These are phyloP conservation scores for Prunella vulgaris DNA, from an alignment of 257 asterid genomes.

Conservation along the genomic window DNA sequence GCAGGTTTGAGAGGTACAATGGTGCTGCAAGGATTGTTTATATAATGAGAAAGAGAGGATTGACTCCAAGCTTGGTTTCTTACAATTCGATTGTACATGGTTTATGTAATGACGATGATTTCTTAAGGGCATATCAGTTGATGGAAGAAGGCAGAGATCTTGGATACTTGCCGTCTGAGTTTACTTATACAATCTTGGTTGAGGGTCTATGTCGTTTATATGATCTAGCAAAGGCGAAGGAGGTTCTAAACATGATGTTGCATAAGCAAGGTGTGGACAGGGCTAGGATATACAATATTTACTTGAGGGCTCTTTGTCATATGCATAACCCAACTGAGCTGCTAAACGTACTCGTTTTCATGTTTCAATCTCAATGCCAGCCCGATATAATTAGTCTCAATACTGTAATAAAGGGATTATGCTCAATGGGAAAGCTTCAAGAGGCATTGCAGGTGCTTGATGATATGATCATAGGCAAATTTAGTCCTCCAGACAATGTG, in stretches of 20 bases:
- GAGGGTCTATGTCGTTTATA: conserved; percentile 60
- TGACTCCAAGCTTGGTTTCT: conserved; percentile 50
- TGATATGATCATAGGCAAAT: conserved; percentile 71
- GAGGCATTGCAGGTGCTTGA: conserved; percentile 62
- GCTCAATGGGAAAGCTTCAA: conserved; percentile 61
- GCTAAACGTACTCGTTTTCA: conserved; percentile 61
- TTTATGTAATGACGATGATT: conserved; percentile 60
- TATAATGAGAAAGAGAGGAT: conserved; percentile 76
- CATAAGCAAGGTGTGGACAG: conserved; percentile 35
- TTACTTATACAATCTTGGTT: conserved; percentile 64
- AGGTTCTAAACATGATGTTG: conserved; percentile 58
- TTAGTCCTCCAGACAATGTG: conserved; percentile 72
- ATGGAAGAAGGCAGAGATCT: conserved; percentile 61
- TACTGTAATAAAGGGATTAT: conserved; percentile 75
- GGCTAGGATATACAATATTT: conserved; percentile 76
- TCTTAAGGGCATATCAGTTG: conserved; percentile 74
- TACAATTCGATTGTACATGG: conserved; percentile 78
- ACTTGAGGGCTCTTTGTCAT: conserved; percentile 72
- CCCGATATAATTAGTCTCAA: conserved; percentile 78
- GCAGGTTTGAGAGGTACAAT: conserved; percentile 63
- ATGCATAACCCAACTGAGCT: conserved; percentile 71
- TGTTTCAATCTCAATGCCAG: conserved; percentile 73
- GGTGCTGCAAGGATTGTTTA: conserved; percentile 88
- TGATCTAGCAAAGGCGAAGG: conserved; percentile 65
- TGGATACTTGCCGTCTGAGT: conserved; percentile 72